These are phyloP conservation scores for Lonicera japonica DNA, from an alignment of 129 eudicot species.

Conservation along the genomic window DNA sequence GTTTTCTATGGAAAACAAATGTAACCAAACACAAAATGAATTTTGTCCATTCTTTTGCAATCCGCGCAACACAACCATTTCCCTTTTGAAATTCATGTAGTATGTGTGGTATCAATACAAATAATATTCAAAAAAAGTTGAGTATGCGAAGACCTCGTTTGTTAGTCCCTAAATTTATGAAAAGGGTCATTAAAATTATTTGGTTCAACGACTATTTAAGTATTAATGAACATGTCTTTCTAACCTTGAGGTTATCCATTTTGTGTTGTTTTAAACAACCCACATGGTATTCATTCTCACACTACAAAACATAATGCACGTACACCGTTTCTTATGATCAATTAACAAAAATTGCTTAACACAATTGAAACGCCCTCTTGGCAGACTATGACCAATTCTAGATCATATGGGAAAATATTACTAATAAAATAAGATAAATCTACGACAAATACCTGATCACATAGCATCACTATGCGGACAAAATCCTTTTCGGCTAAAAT, in stretches of 20 bases:
- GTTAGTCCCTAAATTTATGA: too few species aligned
- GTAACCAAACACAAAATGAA: conserved; percentile 17
- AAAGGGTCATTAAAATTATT: too few species aligned
- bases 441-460: conserved; percentile 66
- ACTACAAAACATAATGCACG: conserved; percentile 35
- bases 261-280: conserved; percentile 66
- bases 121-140: too few species aligned
- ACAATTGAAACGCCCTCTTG: conserved; percentile 2
- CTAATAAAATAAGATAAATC: background rate
- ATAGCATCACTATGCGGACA: conserved; percentile 66
- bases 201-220: too few species aligned
- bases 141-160: too few species aligned
- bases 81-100: conserved; percentile 57
- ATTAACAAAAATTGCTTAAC: background rate
- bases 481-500: conserved; percentile 53
- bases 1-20: too few species aligned
- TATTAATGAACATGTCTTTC: background rate
- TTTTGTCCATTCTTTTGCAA: conserved; percentile 49
- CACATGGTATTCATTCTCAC: conserved; percentile 88
- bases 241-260: conserved; percentile 57
- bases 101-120: too few species aligned
- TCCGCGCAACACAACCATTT: conserved; percentile 71
- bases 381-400: too few species aligned
- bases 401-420: too few species aligned
- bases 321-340: conserved; percentile 4